Conservation (phyloP, 495 filamentous ascomycete genomes). For the Pyronema domesticum region DNA sequence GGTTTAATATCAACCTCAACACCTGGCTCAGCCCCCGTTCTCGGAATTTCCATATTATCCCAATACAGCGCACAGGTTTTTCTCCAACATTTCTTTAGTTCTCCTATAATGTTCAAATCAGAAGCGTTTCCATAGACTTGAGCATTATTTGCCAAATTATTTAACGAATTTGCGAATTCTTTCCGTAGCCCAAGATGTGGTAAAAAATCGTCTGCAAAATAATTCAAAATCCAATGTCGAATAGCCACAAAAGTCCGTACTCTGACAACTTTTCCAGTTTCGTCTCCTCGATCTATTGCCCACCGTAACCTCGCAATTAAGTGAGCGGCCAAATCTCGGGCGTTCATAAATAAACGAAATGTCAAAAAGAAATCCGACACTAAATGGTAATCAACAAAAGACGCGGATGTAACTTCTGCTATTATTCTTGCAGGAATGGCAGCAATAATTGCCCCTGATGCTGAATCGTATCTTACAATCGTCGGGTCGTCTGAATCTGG, state of each 20-base stretch:
- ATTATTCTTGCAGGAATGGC: slow-evolving; percentile 84
- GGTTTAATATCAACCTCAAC: slow-evolving; percentile 55
- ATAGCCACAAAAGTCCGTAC: slow-evolving; percentile 93
- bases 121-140: slow-evolving; percentile 43
- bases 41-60: slow-evolving; percentile 39
- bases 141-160: slow-evolving; percentile 46
- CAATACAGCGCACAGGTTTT: slow-evolving; percentile 76
- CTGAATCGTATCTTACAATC: slow-evolving; percentile 65
- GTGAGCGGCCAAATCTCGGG: slow-evolving; percentile 58
- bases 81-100: slow-evolving; percentile 95
- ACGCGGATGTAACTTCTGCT: slow-evolving; percentile 92
- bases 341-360: slow-evolving; percentile 66
- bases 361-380: slow-evolving; percentile 97
- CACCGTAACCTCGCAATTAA: slow-evolving; percentile 70
- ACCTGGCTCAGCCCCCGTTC: slow-evolving; percentile 25
- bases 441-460: slow-evolving; percentile 58
- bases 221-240: slow-evolving; percentile 96
- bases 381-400: slow-evolving; percentile 91
- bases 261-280: slow-evolving; percentile 75
- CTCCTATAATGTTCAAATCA: slow-evolving; percentile 76
- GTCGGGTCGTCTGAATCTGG: slow-evolving; percentile 54
- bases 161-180: slow-evolving; percentile 67
- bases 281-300: slow-evolving; percentile 65
- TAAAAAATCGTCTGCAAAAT: slow-evolving; percentile 90
- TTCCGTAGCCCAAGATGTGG: slow-evolving; percentile 60